phyloP scores from a whole-genome alignment of 306 rosid genomes.

The Canavalia gladiata region DNA sequence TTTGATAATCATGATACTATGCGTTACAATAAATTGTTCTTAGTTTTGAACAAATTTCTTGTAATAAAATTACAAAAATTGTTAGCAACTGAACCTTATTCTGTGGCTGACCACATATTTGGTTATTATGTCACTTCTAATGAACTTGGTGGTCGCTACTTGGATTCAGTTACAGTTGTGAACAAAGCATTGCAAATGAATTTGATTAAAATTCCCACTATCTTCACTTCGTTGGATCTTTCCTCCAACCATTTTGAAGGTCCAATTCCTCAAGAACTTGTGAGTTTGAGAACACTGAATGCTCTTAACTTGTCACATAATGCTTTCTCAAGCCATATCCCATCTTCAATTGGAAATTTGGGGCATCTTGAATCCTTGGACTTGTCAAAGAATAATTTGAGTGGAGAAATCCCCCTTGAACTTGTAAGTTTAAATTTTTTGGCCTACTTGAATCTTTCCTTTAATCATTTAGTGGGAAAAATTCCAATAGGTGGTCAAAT shows the following conservation, averaged over 20 bases:
- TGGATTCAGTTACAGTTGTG: constrained; percentile 35
- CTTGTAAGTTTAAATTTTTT: constrained; percentile 30
- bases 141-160: constrained; percentile 31
- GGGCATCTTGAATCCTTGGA: constrained; percentile 38
- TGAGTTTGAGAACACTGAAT: background rate
- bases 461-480: constrained; percentile 26
- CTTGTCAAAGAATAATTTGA: constrained; percentile 33
- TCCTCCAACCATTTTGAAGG: constrained; percentile 46
- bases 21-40: background rate
- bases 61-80: background rate
- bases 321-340: constrained; percentile 34
- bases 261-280: constrained; percentile 39
- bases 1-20: background rate
- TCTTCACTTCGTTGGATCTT: constrained; percentile 39
- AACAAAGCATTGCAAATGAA: constrained; percentile 26
- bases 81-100: background rate
- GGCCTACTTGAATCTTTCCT: constrained; percentile 31
- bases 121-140: background rate
- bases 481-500: constrained; percentile 44
- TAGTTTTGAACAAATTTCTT: background rate
- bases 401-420: constrained; percentile 33
- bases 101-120: background rate
- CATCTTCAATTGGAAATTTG: constrained; percentile 38
- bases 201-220: constrained; percentile 2
- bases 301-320: constrained; percentile 44